Conservation (phyloP, 2,329 filamentous ascomycete species). For the Chaetomiaceae sp. region DNA sequence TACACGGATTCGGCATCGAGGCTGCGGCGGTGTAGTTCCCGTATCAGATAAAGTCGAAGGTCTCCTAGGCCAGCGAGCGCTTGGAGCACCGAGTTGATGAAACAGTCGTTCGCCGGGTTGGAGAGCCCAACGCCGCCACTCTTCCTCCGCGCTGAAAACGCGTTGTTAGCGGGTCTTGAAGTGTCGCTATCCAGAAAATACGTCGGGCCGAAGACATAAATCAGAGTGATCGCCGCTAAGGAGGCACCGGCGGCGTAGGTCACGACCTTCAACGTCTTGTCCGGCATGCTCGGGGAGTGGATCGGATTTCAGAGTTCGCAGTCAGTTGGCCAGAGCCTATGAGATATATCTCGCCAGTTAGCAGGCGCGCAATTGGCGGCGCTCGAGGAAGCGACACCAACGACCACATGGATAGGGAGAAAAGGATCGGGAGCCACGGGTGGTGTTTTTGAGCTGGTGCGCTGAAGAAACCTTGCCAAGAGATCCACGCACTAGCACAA, state of each 20-base stretch:
- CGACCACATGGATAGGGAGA: too few relatives aligned
- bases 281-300: slow-evolving; percentile 56
- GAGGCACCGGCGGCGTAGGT: slow-evolving; percentile 95
- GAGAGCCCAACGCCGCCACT: slow-evolving; percentile 82
- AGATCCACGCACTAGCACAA: too few relatives aligned
- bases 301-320: too few relatives aligned
- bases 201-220: slow-evolving; percentile 97
- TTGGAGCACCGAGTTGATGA: slow-evolving; percentile 95
- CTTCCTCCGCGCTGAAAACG: slow-evolving; percentile 58
- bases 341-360: too few relatives aligned
- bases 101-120: slow-evolving; percentile 93
- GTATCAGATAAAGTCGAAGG: slow-evolving; percentile 84
- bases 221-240: slow-evolving; percentile 86
- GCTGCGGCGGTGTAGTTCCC: slow-evolving; percentile 78
- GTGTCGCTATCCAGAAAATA: slow-evolving; percentile 87
- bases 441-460: too few relatives aligned
- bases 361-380: too few relatives aligned
- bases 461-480: too few relatives aligned
- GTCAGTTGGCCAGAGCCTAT: too few relatives aligned
- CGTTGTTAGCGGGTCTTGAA: slow-evolving; percentile 39
- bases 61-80: slow-evolving; percentile 86
- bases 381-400: too few relatives aligned
- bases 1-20: slow-evolving; percentile 78
- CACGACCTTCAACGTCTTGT: slow-evolving; percentile 76
- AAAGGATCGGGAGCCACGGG: too few relatives aligned